Base-by-base conservation (phyloP, 192 early-diverging fungal species). In the Rhizophagus prolifer region DNA sequence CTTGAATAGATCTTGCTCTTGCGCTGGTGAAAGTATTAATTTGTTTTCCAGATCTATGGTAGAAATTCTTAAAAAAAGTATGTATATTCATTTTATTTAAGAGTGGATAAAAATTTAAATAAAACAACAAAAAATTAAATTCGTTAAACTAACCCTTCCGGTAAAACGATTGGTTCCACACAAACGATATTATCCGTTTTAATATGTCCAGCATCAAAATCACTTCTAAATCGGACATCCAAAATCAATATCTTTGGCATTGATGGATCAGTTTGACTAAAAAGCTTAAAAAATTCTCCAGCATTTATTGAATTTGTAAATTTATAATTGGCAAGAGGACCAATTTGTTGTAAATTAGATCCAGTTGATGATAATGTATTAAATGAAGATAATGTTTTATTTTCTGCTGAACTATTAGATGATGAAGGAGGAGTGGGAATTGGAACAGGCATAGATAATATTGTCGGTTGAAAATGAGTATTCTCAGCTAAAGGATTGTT, bases 1-100 rank as follows among this genome's bases (percentile, higher is more conserved):
- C 1, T 81, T 76, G 80, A 98, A 97, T 50, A 93, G 78, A 21
- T 78, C 44, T n/a, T 87, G 87, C 66, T 92, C 91, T 38, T 82
- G 76, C 19, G 86, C 84, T 2, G 90, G 81, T n/a, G 64, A 76
- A 36, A 68, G 19, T 23, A 68, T 76, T 41, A 76, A 60, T 2
- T 76, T 74, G 3, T 13, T 9, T 47, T 76, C 75, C 28, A 76
- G 9, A 14, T 67, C 65, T 66, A 69, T 28, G 2, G 54, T 68
- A 38, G 75, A 76, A 58, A 68, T 59, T 36, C 75, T 76, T 13
- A 14, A 44, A 13, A n/a, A 70, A 13, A 44, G 36, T 38, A 38
- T 38, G 36, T 38, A 38, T 38, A 38, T 38, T 38, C 36, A 38
- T 44, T 44, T 44, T 44, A 44, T 44, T 12, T 26, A 21, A 25